phyloP scores from a whole-genome alignment of 2,329 filamentous ascomycete species.

The Fusarium sp. region DNA sequence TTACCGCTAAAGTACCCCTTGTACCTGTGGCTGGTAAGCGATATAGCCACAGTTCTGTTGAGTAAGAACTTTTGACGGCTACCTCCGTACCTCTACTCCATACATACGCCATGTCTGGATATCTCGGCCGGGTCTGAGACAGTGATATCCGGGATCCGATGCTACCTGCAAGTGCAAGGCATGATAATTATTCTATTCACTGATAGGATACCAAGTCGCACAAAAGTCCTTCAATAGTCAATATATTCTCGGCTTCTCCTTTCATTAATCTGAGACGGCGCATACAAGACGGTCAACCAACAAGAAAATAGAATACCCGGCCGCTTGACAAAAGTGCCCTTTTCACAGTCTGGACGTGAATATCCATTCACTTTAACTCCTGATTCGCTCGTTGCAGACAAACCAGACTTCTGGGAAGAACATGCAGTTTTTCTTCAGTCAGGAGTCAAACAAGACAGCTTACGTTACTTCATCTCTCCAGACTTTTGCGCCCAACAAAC shows the following conservation, averaged over 20 bases:
- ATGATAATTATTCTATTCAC: conserved; percentile 12
- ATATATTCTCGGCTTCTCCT: neutral
- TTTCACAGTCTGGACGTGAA: conserved; percentile 12
- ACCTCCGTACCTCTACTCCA: conserved; percentile 11
- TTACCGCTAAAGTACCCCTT: too few relatives aligned
- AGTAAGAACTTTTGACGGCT: too few relatives aligned
- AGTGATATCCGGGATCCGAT: conserved; percentile 30
- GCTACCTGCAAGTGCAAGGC: conserved; percentile 25
- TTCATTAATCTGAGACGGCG: conserved; percentile 31
- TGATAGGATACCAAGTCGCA: conserved; percentile 7
- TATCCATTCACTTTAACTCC: conserved; percentile 5
- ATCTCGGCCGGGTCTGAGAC: conserved; percentile 42
- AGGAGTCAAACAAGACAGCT: conserved; percentile 6
- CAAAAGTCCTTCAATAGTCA: conserved; percentile 26
- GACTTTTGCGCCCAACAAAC: conserved; percentile 4
- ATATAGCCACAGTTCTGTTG: too few relatives aligned
- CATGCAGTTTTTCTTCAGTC: conserved; percentile 19
- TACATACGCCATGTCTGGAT: conserved; percentile 35
- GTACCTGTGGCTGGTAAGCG: too few relatives aligned
- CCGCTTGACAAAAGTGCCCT: conserved; percentile 32
- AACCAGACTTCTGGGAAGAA: conserved; percentile 35
- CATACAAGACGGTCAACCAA: conserved; percentile 12
- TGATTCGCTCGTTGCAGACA: conserved; percentile 31
- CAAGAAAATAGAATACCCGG: conserved; percentile 17
- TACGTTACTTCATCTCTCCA: conserved; percentile 22